These are phyloP conservation scores for Ceratonia siliqua DNA, from an alignment of 306 rosid genomes.

Conservation along the genomic window DNA sequence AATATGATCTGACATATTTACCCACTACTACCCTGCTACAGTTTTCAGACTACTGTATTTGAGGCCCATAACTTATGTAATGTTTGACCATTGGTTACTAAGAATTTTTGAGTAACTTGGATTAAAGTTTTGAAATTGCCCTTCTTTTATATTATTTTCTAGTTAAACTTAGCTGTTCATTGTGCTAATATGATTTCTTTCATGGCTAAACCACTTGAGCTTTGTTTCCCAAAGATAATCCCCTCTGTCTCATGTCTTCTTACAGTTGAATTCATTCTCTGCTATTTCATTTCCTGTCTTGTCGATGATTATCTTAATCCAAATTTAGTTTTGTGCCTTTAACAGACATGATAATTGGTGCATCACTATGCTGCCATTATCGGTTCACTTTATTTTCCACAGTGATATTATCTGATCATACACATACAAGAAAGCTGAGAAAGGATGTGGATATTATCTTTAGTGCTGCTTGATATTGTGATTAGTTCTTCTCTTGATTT, in stretches of 20 bases:
- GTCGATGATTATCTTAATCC: background rate
- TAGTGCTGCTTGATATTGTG: constrained; percentile 25
- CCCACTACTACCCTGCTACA: background rate
- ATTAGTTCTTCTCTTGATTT: constrained; percentile 27
- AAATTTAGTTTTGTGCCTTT: background rate
- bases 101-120: background rate
- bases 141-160: background rate
- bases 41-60: background rate
- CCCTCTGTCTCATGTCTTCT: constrained; percentile 4
- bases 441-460: background rate
- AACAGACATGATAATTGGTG: background rate
- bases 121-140: background rate
- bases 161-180: background rate
- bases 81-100: background rate
- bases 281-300: background rate
- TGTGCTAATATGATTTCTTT: background rate
- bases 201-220: constrained; percentile 5
- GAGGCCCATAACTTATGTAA: background rate
- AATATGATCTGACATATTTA: constrained; percentile 16
- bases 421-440: background rate
- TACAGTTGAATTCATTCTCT: background rate
- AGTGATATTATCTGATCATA: background rate
- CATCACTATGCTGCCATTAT: background rate
- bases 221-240: background rate
- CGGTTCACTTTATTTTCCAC: background rate